Evolutionary conservation across 768 basidiomycete species (phyloP).

Genomic region (Termitomyces sp.): DNA sequence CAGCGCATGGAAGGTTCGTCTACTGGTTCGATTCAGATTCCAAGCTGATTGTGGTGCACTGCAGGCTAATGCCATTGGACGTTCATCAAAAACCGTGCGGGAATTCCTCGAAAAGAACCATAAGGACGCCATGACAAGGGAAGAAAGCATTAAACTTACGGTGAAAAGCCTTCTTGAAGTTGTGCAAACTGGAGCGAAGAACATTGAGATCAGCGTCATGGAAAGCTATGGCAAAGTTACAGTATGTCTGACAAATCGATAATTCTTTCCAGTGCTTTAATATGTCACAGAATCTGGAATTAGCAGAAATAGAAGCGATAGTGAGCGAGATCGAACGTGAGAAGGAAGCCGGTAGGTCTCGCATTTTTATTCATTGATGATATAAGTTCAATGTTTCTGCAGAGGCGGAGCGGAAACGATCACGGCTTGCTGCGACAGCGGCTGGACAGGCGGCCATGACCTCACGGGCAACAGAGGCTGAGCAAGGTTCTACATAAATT

Average conservation of each 20-base stretch:
- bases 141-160: conserved; percentile 91
- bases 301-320: conserved; percentile 85
- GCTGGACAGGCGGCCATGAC: conserved; percentile 88
- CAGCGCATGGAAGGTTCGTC: conserved; percentile 90
- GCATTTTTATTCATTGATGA: not conserved
- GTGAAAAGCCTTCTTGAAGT: conserved; percentile 95
- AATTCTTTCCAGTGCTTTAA: conserved; percentile 3
- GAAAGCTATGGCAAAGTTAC: conserved; percentile 91
- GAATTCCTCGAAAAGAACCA: conserved; percentile 99
- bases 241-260: conserved; percentile 34
- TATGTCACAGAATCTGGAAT: conserved; percentile 65
- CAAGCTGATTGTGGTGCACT: not conserved
- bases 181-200: conserved; percentile 99
- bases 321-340: conserved; percentile 93
- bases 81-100: conserved; percentile 96
- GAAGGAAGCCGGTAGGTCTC: conserved; percentile 84
- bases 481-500: conserved; percentile 22
- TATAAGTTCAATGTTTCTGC: conserved; percentile 14
- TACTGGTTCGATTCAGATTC: not conserved
- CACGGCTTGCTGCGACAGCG: conserved; percentile 84
- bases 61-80: conserved; percentile 95
- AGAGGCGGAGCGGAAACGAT: conserved; percentile 95
- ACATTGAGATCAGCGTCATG: conserved; percentile 98
- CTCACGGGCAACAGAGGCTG: conserved; percentile 40
- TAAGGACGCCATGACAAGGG: conserved; percentile 81